Evolutionary conservation across 2,329 filamentous ascomycete species (phyloP), one percentile per base, ranked within the genome.

Genomic region (Dactylonectria macrodidyma): DNA sequence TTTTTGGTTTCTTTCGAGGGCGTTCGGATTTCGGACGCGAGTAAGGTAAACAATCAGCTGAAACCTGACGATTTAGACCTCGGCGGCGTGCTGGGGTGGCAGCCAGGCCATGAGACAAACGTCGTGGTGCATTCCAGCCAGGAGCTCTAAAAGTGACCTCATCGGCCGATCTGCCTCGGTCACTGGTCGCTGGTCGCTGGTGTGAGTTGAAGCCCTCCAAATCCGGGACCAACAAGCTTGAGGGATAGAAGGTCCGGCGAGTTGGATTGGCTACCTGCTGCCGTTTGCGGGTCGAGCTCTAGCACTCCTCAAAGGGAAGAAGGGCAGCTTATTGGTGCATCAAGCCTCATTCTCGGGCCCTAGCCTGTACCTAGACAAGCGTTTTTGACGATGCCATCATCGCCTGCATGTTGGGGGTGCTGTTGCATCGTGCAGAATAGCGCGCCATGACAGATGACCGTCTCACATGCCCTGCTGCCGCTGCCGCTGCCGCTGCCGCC

Each of bases 311-410:
- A 7, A 7, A 30, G 7, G 26, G 26, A 7, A 30, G 26, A 30
- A 7, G 26, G 26, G 4, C 4, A 30, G 4, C 26, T 7, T 30
- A 30, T 30, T 30, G 26, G 26, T 7, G 26, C 26, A 30, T 30
- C 26, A 30, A 30, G 26, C 7, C 26, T 30, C 26, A 7, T 30
- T 30, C 26, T 4, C 4, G 26, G 26, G 26, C 47, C 36, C 58
- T 52, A 60, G 52, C 58, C 58, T 47, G 19, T 30, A 48, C 58
- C 36, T 59, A 59, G 55, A 64, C 60, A 33, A 33, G 41, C 48
- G 36, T 34, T 46, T 57, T 56, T 24, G 6, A 11, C 54, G 54
- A 56, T 56, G 54, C 54, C 36, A 44, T 56, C 59, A 54, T 56
- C 59, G 46, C 50, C 54, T 33, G 59, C 50, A 36, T 36, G 26